Conservation (phyloP, 2,329 filamentous ascomycete species). For the Aquanectria penicillioides region DNA sequence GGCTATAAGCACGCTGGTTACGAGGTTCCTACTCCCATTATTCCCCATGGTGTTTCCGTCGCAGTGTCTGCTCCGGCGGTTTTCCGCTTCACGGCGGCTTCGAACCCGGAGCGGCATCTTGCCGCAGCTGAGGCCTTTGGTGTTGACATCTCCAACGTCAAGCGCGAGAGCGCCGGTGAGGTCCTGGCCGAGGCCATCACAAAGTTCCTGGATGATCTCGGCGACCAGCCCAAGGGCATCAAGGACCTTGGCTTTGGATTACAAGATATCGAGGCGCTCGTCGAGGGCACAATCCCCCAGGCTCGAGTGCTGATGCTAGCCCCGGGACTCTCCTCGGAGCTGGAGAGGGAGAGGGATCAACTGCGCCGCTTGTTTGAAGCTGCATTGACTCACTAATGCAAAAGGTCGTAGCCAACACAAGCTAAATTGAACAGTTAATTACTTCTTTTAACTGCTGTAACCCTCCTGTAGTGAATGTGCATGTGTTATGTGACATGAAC, state of each 20-base stretch:
- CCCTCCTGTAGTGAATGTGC: no score
- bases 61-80: slow-evolving; percentile 93
- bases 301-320: slow-evolving; percentile 90
- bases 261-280: slow-evolving; percentile 81
- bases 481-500: no score
- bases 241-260: slow-evolving; percentile 82
- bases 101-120: slow-evolving; percentile 92
- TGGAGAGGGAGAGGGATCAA: slow-evolving; percentile 77
- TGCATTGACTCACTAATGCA: slow-evolving; percentile 53
- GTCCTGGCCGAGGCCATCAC: slow-evolving; percentile 85
- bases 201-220: slow-evolving; percentile 82
- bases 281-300: slow-evolving; percentile 96
- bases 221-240: slow-evolving; percentile 89
- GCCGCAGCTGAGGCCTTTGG: slow-evolving; percentile 91
- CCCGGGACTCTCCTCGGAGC: slow-evolving; percentile 78
- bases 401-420: background rate
- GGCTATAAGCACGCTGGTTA: slow-evolving; percentile 91
- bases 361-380: slow-evolving; percentile 75
- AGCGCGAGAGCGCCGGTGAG: slow-evolving; percentile 88
- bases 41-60: slow-evolving; percentile 95
- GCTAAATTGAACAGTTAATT: background rate
- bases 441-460: background rate
- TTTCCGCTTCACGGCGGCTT: slow-evolving; percentile 90
- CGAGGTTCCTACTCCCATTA: slow-evolving; percentile 77
- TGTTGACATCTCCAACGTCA: slow-evolving; percentile 87